phyloP scores from a whole-genome alignment of 139 green algal genomes.

The Closterium sp. region DNA sequence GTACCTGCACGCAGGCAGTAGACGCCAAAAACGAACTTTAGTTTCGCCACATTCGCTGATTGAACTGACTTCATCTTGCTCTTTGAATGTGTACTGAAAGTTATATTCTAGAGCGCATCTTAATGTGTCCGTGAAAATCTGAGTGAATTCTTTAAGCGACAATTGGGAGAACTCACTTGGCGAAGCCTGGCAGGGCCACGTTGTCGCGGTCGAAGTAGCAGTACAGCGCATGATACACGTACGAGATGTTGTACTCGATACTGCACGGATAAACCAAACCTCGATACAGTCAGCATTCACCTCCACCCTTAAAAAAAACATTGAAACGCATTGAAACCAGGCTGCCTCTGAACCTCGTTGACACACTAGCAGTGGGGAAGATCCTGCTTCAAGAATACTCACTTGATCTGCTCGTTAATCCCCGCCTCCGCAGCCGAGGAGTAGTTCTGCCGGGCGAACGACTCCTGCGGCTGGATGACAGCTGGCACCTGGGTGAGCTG shows the following conservation, averaged over 20 bases:
- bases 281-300: neutral
- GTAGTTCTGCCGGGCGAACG: conserved; percentile 78
- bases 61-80: neutral
- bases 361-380: neutral
- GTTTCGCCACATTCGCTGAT: too few species aligned
- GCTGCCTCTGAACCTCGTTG: neutral
- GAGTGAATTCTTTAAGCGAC: neutral
- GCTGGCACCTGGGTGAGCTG: conserved; percentile 59
- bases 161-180: conserved; percentile 35
- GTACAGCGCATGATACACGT: conserved; percentile 91
- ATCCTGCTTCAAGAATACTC: conserved; percentile 32
- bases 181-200: conserved; percentile 86
- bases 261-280: conserved; percentile 24
- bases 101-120: neutral
- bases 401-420: conserved; percentile 98
- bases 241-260: conserved; percentile 55
- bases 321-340: neutral
- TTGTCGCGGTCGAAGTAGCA: conserved; percentile 96
- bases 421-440: conserved; percentile 74
- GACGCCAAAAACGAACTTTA: neutral
- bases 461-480: conserved; percentile 62
- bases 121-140: neutral
- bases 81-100: neutral
- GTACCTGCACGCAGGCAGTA: conserved; percentile 35
- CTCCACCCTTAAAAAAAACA: neutral